Evolutionary conservation across 2,329 filamentous ascomycete genomes (phyloP).

Genomic region (Colletotrichum simmondsii): DNA sequence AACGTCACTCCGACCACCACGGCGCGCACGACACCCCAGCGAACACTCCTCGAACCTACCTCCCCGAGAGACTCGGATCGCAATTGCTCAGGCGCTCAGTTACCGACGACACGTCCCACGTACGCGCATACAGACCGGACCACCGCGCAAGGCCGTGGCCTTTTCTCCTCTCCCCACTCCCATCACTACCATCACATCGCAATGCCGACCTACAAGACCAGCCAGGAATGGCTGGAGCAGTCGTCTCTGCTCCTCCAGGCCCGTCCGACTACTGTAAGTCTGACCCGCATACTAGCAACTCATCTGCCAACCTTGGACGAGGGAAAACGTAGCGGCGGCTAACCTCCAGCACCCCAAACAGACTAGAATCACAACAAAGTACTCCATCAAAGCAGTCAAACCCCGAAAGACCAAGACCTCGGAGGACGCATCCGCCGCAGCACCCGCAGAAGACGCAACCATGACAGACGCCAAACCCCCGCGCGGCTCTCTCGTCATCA

Average conservation of each 20-base stretch:
- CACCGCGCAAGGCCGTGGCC: constrained; percentile 1
- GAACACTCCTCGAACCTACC: not conserved
- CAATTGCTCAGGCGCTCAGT: not conserved
- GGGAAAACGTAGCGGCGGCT: not conserved
- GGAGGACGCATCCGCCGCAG: constrained; percentile 40
- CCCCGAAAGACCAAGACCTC: constrained; percentile 38
- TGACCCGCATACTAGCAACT: not conserved
- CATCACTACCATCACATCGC: constrained; percentile 35
- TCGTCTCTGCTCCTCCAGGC: constrained; percentile 88
- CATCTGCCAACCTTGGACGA: not conserved
- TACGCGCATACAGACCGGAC: not conserved
- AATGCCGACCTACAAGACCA: constrained; percentile 85
- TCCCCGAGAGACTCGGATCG: not conserved
- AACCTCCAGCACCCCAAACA: constrained; percentile 47
- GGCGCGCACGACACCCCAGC: not conserved
- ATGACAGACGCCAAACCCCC: constrained; percentile 56
- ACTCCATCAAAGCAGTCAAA: constrained; percentile 72
- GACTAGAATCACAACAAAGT: constrained; percentile 94
- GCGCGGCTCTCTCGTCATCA: constrained; percentile 80
- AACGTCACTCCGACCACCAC: constrained; percentile 20
- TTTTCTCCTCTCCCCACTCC: not conserved
- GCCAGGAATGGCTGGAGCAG: constrained; percentile 92
- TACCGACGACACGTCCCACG: not conserved
- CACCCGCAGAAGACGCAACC: constrained; percentile 41
- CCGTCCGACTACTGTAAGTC: constrained; percentile 81